Evolutionary conservation across 2,329 filamentous ascomycete species (phyloP), one percentile per base, ranked within the genome.

Genomic region (Cordyceps farinosa): DNA sequence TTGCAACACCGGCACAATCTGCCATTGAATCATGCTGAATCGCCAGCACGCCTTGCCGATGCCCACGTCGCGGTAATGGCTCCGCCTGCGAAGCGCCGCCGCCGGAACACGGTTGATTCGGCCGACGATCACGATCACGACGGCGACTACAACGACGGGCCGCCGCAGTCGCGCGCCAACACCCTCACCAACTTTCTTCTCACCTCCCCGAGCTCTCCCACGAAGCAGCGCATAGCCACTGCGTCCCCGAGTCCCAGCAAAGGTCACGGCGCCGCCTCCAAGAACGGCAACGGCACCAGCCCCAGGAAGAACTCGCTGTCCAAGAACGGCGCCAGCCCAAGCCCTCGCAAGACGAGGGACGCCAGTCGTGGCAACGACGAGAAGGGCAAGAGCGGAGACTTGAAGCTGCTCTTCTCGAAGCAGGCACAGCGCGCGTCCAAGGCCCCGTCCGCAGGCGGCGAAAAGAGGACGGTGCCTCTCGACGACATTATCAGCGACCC

Each of bases 401-500:
- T 89, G 15, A 78, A 82, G 69, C 80, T 83, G 0, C 77, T 88
- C 22, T 89, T 89, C 67, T 86, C 85, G 22, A 86, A 80, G 56
- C 86, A 89, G 70, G 81, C 81, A 8, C 82, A 86, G 66, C 80
- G 78, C 45, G 78, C 77, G 27, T 71, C 77, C 40, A 75, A 72
- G 60, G 68, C 73, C 1, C 36, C 44, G 17, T 27, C 38, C 29
- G 69, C 70, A 3, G 66, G 67, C 9, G 71, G 69, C 52, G 73
- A 74, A 17, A 70, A 69, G 54, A 70, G 69, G 51, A 66, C 67
- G 42, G 63, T 70, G 27, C 69, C 72, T 10, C 67, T 79, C 38
- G 80, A 84, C 65, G 82, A 85, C 65, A 80, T 84, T 44, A 74
- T 79, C 57, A 82, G 79, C 74, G 82, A 85, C 67, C 80, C 80